A percentile compares a stretch with the other conserved stretches of the same genome.
Evolutionary conservation across 164 flowering plant species (phyloP).

Genomic region (Magnolia officinalis): DNA sequence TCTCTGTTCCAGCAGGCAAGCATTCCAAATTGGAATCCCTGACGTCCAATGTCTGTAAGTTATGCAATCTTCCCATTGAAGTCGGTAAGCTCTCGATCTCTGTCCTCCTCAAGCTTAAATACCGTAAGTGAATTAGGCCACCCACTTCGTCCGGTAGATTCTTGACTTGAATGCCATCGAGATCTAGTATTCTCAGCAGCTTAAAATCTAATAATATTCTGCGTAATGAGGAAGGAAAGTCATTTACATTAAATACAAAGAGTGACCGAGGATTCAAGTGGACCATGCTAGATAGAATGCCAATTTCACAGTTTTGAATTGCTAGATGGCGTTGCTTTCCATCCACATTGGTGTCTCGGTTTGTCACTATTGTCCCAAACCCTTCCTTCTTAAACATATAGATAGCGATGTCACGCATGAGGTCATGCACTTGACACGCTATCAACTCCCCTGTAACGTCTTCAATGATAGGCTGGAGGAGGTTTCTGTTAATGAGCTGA

Average conservation of each 20-base stretch:
- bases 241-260: background rate
- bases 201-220: background rate
- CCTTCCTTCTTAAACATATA: background rate
- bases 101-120: slow-evolving; percentile 10
- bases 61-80: slow-evolving; percentile 1
- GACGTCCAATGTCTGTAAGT: slow-evolving; percentile 15
- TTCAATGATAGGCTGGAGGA: slow-evolving; percentile 25
- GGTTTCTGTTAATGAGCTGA: slow-evolving; percentile 38
- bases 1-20: slow-evolving; percentile 1
- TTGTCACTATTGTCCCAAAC: background rate
- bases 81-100: background rate
- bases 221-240: background rate
- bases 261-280: background rate
- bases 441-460: background rate
- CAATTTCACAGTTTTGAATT: background rate
- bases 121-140: slow-evolving; percentile 14
- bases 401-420: slow-evolving; percentile 2
- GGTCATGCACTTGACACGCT: slow-evolving; percentile 1
- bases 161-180: background rate
- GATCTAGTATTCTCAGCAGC: slow-evolving; percentile 10
- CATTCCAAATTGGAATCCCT: background rate
- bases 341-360: background rate
- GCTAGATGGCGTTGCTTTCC: background rate
- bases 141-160: slow-evolving; percentile 13
- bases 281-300: background rate